Conservation (phyloP, 176 grass and related monocot species). For the Triticum timopheevii region DNA sequence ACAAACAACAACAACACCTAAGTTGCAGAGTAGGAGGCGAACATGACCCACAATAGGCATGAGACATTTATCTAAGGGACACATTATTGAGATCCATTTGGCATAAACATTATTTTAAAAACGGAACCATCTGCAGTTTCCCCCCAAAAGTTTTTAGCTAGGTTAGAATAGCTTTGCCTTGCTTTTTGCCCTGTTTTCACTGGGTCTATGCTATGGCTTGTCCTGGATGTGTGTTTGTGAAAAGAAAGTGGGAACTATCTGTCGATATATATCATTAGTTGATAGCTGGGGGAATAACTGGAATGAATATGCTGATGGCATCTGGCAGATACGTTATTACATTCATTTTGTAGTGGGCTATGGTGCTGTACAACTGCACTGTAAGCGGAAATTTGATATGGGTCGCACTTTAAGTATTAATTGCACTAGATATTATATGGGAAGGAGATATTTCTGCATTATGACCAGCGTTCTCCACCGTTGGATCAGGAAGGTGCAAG, state of each 20-base stretch:
- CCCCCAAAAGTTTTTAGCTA: too few species aligned
- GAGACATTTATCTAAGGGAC: constrained; percentile 31
- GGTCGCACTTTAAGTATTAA: too few species aligned
- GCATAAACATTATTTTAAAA: background rate
- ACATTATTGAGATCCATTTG: constrained; percentile 35
- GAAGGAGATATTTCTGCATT: too few species aligned
- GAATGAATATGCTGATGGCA: background rate
- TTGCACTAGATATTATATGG: too few species aligned
- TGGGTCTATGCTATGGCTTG: too few species aligned
- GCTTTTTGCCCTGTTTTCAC: too few species aligned
- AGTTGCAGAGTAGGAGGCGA: constrained; percentile 10
- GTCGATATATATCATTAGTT: background rate
- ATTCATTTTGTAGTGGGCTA: background rate
- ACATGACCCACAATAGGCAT: constrained; percentile 76
- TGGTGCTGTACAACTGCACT: background rate
- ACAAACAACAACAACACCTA: background rate
- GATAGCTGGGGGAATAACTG: background rate
- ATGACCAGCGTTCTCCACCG: too few species aligned
- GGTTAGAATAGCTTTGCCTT: too few species aligned
- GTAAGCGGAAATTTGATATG: too few species aligned
- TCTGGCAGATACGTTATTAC: background rate
- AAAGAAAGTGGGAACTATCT: constrained; percentile 9
- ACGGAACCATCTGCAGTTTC: too few species aligned
- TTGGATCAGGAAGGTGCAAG: too few species aligned
- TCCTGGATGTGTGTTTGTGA: too few species aligned